Base-by-base conservation (phyloP, 148 eudicot genomes). In the Cornus suecica region DNA sequence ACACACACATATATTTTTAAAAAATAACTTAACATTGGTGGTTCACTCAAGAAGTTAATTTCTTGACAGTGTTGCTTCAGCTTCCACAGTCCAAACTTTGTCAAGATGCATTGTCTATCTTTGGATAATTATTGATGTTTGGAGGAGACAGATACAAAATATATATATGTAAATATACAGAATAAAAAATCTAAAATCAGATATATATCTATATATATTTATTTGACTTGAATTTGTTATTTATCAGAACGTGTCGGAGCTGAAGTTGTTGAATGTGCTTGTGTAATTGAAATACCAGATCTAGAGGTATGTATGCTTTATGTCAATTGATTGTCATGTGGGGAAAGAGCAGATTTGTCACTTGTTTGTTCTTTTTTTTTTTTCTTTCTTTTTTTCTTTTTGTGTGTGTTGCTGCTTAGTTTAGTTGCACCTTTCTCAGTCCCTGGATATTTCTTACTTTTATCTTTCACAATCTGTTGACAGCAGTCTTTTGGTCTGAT, bases 201-300 rank as follows among this genome's bases (percentile, higher is more conserved):
- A 4, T 58, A 20, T 18, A 69, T 30, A n/a, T 22, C 1, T 62
- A 56, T 14, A 4, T 58, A 20, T 18, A 69, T 30, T 23, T 22
- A 5, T 62, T 27, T 80, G 51, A 76, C 28, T 51, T 56, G 8
- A 64, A 25, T 62, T 42, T 74, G 23, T 66, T 76, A 23, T 37
- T 83, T 73, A 51, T 30, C 87, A 93, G 98, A 91, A 81, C 96
- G 97, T 74, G 97, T 93, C 56, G 97, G 91, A 67, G 93, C 97
- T 54, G 95, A 93, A 80, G 95, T 90, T 32, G 86, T 90, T 66
- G 97, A 90, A 76, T 93, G 97, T 81, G 95, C 95, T 27, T 93
- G 97, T 67, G 82, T 93, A 30, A 90, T 93, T 65, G 97, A 90
- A 80, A 73, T 93, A 72, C 97, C 97, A 69, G 94, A 88, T 80